phyloP scores from a whole-genome alignment of 371 early-diverging fungal species.

The Entomophthora muscae region DNA sequence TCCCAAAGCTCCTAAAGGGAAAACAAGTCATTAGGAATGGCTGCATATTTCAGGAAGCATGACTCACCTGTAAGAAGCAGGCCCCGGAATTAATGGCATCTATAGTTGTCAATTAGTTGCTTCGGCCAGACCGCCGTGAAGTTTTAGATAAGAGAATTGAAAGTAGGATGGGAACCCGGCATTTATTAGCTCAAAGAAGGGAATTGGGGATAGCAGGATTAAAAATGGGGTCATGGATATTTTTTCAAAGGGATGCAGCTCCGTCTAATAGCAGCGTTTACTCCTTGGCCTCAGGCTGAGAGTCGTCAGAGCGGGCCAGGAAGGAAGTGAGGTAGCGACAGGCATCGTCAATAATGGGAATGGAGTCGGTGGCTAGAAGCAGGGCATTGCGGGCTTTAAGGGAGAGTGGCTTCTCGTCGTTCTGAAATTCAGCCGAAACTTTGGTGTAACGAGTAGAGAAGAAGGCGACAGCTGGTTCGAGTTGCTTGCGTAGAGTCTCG shows the following conservation, averaged over 20 bases:
- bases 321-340: conserved; percentile 5
- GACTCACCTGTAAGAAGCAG: too few relatives aligned
- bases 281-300: background rate
- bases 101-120: too few relatives aligned
- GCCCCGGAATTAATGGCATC: too few relatives aligned
- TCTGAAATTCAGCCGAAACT: background rate
- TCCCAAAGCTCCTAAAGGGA: too few relatives aligned
- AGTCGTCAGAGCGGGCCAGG: background rate
- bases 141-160: too few relatives aligned
- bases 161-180: too few relatives aligned
- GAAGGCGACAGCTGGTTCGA: background rate
- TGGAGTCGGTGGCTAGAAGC: background rate
- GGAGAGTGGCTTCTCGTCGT: background rate
- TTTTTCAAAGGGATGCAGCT: background rate
- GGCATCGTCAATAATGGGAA: conserved; percentile 1
- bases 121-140: too few relatives aligned
- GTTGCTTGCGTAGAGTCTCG: background rate
- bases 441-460: background rate
- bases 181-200: background rate
- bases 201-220: background rate
- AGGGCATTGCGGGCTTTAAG: background rate
- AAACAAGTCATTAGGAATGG: too few relatives aligned
- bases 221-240: background rate
- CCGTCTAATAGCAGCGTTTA: background rate
- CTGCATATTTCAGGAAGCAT: too few relatives aligned